Evolutionary conservation across 495 filamentous ascomycete genomes (phyloP).

Genomic region (Tricharina praecox): DNA sequence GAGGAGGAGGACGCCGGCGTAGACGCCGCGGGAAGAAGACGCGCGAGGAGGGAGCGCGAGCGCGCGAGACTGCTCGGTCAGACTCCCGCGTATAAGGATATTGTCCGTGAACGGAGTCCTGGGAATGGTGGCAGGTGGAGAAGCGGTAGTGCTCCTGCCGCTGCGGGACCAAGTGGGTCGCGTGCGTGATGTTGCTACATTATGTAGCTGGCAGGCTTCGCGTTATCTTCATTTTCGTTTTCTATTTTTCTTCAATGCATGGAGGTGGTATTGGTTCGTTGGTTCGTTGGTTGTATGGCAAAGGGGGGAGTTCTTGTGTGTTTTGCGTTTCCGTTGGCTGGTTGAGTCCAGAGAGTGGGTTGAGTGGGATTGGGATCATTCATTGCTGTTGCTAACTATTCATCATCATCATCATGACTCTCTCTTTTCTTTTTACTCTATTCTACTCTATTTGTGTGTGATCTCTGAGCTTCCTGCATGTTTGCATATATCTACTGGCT

Average conservation of each 20-base stretch:
- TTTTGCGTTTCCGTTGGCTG: neutral
- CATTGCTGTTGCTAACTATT: neutral
- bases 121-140: conserved; percentile 10
- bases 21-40: too few species aligned
- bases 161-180: conserved; percentile 18
- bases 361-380: too few species aligned
- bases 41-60: conserved; percentile 13
- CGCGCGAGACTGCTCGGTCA: conserved; percentile 13
- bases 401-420: neutral
- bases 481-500: too few species aligned
- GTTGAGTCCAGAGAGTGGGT: too few species aligned
- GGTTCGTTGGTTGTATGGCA: neutral
- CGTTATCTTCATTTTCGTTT: neutral
- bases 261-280: neutral
- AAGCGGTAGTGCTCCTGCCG: conserved; percentile 23
- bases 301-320: neutral
- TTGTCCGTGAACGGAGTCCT: conserved; percentile 14
- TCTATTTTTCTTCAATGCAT: neutral
- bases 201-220: neutral
- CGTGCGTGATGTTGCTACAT: neutral
- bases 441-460: neutral
- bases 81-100: conserved; percentile 23
- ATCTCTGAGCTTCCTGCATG: neutral
- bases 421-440: neutral
- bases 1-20: conserved; percentile 4